Percentiles rank a stretch among this genome's conserved stretches.
These are phyloP conservation scores for Candida bentonensis DNA, from an alignment of 805 yeast genomes.

Conservation along the genomic window DNA sequence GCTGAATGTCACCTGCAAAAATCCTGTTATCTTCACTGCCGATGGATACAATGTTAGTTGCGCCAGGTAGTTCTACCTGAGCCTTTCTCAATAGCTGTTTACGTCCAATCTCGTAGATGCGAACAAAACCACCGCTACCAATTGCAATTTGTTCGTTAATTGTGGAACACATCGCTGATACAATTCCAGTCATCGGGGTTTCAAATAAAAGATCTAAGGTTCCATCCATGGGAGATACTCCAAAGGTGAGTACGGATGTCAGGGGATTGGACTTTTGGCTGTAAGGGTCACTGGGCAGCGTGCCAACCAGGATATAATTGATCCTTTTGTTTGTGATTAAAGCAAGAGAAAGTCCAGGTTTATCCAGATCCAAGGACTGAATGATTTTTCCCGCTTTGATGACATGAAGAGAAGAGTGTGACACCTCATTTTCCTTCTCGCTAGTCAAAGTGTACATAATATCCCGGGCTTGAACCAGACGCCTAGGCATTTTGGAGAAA, in stretches of 20 bases:
- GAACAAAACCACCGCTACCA: constrained; percentile 20
- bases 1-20: constrained; percentile 56
- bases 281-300: not conserved
- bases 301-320: not conserved
- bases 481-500: not conserved
- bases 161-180: not conserved
- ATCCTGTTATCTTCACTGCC: constrained; percentile 42
- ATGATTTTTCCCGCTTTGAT: constrained; percentile 26
- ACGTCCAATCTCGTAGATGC: constrained; percentile 60
- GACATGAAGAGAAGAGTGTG: constrained; percentile 45
- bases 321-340: not conserved
- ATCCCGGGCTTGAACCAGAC: constrained; percentile 4
- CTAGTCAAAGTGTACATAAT: constrained; percentile 23
- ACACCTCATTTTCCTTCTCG: constrained; percentile 13
- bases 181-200: not conserved
- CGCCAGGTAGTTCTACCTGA: constrained; percentile 30
- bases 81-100: constrained; percentile 66
- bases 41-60: constrained; percentile 40
- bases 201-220: not conserved
- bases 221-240: not conserved
- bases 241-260: not conserved
- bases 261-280: not conserved
- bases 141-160: not conserved
- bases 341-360: constrained; percentile 2
- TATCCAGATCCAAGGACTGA: constrained; percentile 31